A percentile compares a stretch with the other conserved stretches of the same genome.
These are phyloP conservation scores for Fusarium brevicatenulatum DNA, from an alignment of 2,329 filamentous ascomycete species.

Conservation along the genomic window DNA sequence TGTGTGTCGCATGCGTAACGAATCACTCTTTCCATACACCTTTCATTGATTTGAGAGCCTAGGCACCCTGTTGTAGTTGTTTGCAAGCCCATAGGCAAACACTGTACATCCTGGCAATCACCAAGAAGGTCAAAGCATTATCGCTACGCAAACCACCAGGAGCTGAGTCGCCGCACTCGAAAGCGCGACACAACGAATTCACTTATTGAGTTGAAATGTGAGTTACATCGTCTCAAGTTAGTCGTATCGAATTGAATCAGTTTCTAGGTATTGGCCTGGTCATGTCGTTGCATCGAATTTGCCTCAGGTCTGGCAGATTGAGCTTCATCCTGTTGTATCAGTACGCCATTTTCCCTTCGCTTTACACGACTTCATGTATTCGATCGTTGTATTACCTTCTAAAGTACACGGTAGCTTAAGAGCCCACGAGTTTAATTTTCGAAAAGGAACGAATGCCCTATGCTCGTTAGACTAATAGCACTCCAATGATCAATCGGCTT, in stretches of 20 bases:
- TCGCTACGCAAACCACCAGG: not conserved
- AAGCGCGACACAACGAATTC: not conserved
- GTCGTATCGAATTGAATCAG: accelerated
- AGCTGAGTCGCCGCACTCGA: not conserved
- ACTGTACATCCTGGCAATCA: not conserved
- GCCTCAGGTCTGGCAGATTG: not conserved
- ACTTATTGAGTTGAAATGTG: accelerated
- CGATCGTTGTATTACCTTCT: not conserved
- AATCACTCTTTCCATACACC: not conserved
- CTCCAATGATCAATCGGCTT: not conserved
- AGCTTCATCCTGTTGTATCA: not conserved
- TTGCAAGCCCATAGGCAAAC: not conserved
- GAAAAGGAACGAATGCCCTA: too few species aligned
- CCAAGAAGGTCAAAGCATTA: not conserved
- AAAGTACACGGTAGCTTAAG: too few species aligned
- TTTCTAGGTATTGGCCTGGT: accelerated
- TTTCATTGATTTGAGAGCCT: not conserved
- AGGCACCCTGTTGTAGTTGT: not conserved
- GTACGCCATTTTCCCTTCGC: not conserved
- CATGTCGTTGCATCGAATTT: not conserved
- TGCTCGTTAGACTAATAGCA: not conserved
- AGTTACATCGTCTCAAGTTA: accelerated
- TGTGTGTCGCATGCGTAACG: accelerated
- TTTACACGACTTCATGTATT: too few species aligned
- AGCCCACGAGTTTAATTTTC: too few species aligned